Percentiles rank a stretch among this genome's conserved stretches.
Conservation (phyloP, 2,329 filamentous ascomycete species). For the Coniochaeta prunicola region DNA sequence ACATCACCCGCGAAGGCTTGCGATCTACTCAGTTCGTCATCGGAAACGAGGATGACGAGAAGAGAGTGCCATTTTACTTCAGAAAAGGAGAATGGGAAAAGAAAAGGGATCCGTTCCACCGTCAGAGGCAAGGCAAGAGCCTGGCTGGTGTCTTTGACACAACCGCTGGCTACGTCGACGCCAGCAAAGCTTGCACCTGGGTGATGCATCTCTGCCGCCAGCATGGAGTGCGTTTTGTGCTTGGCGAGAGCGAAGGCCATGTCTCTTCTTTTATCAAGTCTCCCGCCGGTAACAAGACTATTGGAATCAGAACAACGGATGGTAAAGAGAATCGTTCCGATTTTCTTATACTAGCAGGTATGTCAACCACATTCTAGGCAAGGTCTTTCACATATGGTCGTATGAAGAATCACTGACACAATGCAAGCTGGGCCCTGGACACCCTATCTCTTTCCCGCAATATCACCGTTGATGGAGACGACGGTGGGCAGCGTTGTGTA, state of each 20-base stretch:
- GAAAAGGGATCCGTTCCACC: neutral
- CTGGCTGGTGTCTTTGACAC: neutral
- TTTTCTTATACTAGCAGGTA: slow-evolving; percentile 1
- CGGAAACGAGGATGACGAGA: neutral
- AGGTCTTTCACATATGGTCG: neutral
- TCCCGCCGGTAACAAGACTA: neutral
- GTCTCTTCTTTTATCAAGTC: slow-evolving; percentile 1
- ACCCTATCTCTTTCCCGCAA: slow-evolving; percentile 29
- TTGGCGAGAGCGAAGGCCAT: neutral
- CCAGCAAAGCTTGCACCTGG: slow-evolving; percentile 17
- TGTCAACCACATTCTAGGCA: too few relatives aligned
- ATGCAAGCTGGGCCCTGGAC: slow-evolving; percentile 28
- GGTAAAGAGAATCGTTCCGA: slow-evolving; percentile 1
- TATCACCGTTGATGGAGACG: slow-evolving; percentile 36
- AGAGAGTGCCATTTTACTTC: slow-evolving; percentile 1
- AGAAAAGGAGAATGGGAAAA: neutral
- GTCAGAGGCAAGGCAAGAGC: neutral
- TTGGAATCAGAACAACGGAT: neutral
- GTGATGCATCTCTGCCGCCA: neutral
- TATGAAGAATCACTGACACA: neutral
- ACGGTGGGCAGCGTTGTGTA: slow-evolving; percentile 38
- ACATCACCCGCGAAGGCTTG: neutral
- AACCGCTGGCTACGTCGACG: slow-evolving; percentile 34
- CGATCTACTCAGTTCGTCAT: slow-evolving; percentile 2
- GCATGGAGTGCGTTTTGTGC: neutral